Conservation (phyloP, 1,284 basidiomycete genomes). For the Agroathelia rolfsii region DNA sequence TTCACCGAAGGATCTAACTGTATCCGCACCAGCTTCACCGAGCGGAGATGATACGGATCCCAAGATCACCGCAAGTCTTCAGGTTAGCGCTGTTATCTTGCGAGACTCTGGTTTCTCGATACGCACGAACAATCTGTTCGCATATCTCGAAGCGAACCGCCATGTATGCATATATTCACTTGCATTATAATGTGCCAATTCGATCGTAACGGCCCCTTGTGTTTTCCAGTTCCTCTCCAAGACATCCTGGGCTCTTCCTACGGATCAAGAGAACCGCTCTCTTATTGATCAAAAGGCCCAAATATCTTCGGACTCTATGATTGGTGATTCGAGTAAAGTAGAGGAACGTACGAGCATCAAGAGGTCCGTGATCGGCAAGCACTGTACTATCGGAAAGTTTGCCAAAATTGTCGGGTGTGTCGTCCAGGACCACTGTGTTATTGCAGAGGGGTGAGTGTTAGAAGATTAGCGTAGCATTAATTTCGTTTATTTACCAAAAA, state of each 20-base stretch:
- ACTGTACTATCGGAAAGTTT: conserved; percentile 83
- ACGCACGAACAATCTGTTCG: conserved; percentile 75
- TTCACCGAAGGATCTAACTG: conserved; percentile 13
- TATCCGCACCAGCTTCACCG: conserved; percentile 34
- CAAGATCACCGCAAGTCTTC: conserved; percentile 33
- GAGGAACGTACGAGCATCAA: conserved; percentile 84
- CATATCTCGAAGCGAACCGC: conserved; percentile 79
- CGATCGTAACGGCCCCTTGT: conserved; percentile 4
- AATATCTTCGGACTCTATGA: conserved; percentile 78
- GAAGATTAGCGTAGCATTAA: conserved; percentile 3
- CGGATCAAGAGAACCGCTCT: conserved; percentile 48
- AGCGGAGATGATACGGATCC: conserved; percentile 30
- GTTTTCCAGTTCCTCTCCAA: conserved; percentile 38
- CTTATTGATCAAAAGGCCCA: conserved; percentile 73
- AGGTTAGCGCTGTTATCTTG: conserved; percentile 54
- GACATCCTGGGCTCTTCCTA: conserved; percentile 43
- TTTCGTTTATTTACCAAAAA: conserved; percentile 4
- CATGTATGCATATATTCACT: conserved; percentile 34
- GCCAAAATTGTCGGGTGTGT: conserved; percentile 82
- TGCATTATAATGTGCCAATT: conserved; percentile 6
- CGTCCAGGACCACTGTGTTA: conserved; percentile 81
- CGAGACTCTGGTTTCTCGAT: conserved; percentile 53
- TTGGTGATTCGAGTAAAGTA: conserved; percentile 75
- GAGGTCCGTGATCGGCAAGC: conserved; percentile 79
- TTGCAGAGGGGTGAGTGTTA: conserved; percentile 70